These are phyloP conservation scores for Pseudocercospora fijiensis DNA, from an alignment of 2,329 filamentous ascomycete genomes.

Conservation along the genomic window DNA sequence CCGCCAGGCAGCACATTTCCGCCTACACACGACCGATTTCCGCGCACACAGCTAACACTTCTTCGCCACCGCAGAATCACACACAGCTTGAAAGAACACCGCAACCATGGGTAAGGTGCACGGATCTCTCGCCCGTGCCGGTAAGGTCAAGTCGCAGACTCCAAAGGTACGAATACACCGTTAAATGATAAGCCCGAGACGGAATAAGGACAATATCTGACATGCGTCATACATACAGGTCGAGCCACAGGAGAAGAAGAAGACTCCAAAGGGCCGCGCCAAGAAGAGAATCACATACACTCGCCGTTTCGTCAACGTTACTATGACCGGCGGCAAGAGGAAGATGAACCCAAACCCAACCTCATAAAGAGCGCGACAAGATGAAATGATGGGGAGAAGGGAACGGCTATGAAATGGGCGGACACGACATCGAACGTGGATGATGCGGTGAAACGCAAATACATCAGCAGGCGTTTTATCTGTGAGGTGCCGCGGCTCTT, in stretches of 20 bases:
- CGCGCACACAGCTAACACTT: constrained; percentile 17
- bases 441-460: constrained; percentile 13
- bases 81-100: constrained; percentile 35
- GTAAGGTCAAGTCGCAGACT: constrained; percentile 97
- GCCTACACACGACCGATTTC: constrained; percentile 3
- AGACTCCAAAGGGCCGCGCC: constrained; percentile 93
- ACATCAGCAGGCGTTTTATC: constrained; percentile 17
- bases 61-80: constrained; percentile 28
- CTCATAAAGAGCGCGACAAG: constrained; percentile 50
- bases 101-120: constrained; percentile 88
- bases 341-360: constrained; percentile 94
- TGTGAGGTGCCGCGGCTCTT: constrained; percentile 8
- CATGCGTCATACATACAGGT: constrained; percentile 54
- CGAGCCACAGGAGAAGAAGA: constrained; percentile 91
- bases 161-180: constrained; percentile 67
- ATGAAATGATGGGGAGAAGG: constrained; percentile 5
- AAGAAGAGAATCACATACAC: constrained; percentile 97
- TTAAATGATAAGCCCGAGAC: neutral
- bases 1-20: neutral
- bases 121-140: constrained; percentile 91
- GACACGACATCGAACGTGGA: constrained; percentile 1
- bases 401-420: constrained; percentile 7
- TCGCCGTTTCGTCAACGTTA: constrained; percentile 97
- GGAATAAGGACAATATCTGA: constrained; percentile 11
- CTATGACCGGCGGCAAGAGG: constrained; percentile 95